A percentile compares a stretch with the other conserved stretches of the same genome.
These are phyloP conservation scores for Golovinomyces cichoracearum DNA, from an alignment of 2,329 filamentous ascomycete species.

Conservation along the genomic window DNA sequence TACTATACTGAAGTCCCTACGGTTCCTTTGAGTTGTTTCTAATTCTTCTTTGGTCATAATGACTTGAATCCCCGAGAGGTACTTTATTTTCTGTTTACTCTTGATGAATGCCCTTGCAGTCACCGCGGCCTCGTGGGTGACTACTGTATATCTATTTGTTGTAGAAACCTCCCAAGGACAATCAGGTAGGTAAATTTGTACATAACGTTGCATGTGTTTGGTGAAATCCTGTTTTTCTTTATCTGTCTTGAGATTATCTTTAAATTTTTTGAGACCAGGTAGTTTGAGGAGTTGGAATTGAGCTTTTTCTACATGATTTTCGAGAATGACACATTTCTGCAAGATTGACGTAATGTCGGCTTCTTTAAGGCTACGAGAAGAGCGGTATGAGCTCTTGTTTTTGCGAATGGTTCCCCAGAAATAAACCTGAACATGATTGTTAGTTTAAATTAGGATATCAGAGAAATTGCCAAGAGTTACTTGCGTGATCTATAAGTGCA, in stretches of 20 bases:
- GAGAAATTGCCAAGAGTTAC: conserved; percentile 16
- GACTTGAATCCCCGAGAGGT: conserved; percentile 74
- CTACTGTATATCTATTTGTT: conserved; percentile 70
- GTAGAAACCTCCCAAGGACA: conserved; percentile 84
- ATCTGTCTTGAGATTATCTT: conserved; percentile 38
- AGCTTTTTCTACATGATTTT: conserved; percentile 43
- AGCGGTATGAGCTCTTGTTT: conserved; percentile 64
- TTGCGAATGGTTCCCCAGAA: conserved; percentile 96
- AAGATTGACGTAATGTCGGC: conserved; percentile 35
- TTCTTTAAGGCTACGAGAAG: conserved; percentile 47
- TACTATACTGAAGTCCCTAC: conserved; percentile 92
- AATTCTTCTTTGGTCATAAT: conserved; percentile 83
- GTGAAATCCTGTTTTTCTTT: conserved; percentile 71
- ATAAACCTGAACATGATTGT: conserved; percentile 35
- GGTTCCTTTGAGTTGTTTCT: conserved; percentile 46
- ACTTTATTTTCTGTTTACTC: conserved; percentile 68
- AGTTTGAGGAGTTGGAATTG: conserved; percentile 48
- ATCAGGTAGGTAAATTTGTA: conserved; percentile 76
- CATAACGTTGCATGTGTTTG: conserved; percentile 66
- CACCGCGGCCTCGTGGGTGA: conserved; percentile 66
- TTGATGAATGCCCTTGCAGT: conserved; percentile 56
- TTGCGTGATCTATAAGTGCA: conserved; percentile 78
- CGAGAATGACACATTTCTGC: conserved; percentile 41
- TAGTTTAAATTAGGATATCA: not conserved
- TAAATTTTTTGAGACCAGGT: conserved; percentile 47